Conservation (phyloP, 2,329 filamentous ascomycete species). For the Trichoderma simmonsii region DNA sequence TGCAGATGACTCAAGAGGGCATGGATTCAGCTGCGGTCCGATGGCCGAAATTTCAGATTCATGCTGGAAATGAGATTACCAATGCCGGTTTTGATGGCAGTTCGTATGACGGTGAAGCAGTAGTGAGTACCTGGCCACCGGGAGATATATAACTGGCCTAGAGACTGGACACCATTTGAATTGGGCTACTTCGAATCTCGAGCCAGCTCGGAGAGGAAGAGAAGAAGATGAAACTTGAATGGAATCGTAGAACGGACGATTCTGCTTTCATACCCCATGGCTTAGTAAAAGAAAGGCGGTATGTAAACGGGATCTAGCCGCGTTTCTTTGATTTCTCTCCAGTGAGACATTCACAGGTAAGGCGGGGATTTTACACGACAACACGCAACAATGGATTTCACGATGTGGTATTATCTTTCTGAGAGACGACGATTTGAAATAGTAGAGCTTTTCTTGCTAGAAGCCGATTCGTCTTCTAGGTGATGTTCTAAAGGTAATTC, state of each 20-base stretch:
- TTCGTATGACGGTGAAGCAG: not conserved
- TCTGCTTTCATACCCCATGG: not conserved
- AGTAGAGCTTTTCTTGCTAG: not conserved
- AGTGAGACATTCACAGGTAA: not conserved
- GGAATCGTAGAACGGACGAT: not conserved
- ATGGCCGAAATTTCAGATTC: not conserved
- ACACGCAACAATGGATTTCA: not conserved
- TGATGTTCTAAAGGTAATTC: not conserved
- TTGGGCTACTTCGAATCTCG: not conserved
- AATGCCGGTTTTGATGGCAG: not conserved
- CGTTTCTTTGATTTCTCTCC: not conserved
- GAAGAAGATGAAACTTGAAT: not conserved
- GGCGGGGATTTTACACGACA: not conserved
- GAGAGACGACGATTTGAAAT: not conserved
- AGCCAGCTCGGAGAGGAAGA: not conserved
- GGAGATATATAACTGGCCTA: fast-evolving
- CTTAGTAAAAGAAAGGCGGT: not conserved
- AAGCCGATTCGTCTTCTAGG: not conserved
- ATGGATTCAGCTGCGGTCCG: not conserved
- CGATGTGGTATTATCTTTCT: not conserved
- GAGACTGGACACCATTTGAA: not conserved
- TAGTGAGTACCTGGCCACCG: not conserved
- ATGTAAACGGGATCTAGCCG: not conserved
- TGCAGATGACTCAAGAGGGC: not conserved
- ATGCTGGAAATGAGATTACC: not conserved